A percentile compares a stretch with the other conserved stretches of the same genome.
Evolutionary conservation across 139 green algal species (phyloP).

Genomic region (Raphidocelis subcapitata): DNA sequence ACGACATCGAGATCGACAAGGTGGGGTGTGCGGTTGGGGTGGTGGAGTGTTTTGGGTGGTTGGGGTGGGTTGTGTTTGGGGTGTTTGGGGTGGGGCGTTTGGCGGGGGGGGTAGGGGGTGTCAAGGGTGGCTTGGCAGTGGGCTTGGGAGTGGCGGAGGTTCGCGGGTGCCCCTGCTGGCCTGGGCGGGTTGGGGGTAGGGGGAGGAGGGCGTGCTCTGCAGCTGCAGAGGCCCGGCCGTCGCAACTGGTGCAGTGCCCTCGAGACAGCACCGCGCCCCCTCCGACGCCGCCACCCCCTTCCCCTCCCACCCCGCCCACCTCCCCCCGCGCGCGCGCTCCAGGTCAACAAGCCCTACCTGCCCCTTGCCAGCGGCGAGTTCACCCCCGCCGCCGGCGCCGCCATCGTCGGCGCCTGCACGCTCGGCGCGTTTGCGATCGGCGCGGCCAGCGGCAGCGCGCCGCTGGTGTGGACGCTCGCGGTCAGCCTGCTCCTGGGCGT

Average conservation of each 20-base stretch:
- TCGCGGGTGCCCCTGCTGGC: too few species aligned
- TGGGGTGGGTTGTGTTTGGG: too few species aligned
- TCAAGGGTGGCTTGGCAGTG: too few species aligned
- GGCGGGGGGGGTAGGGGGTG: too few species aligned
- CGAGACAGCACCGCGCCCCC: too few species aligned
- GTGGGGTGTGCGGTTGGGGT: neutral
- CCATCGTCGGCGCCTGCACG: slow-evolving; percentile 27
- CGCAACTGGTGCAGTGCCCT: too few species aligned
- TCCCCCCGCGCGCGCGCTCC: slow-evolving; percentile 20
- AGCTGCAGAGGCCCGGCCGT: too few species aligned
- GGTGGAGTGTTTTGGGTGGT: neutral
- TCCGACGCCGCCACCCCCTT: neutral
- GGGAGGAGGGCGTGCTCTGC: too few species aligned
- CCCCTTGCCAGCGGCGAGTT: slow-evolving; percentile 90
- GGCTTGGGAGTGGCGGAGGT: too few species aligned
- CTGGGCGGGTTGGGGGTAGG: too few species aligned
- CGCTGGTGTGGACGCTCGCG: slow-evolving; percentile 76
- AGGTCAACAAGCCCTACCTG: slow-evolving; percentile 98
- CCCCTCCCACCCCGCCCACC: neutral
- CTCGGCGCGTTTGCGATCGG: slow-evolving; percentile 34
- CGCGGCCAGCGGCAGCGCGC: slow-evolving; percentile 30
- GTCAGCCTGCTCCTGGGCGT: slow-evolving; percentile 81
- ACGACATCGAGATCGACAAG: slow-evolving; percentile 87
- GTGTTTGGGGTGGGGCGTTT: too few species aligned
- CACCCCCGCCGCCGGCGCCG: slow-evolving; percentile 34